Evolutionary conservation across 2,329 filamentous ascomycete genomes (phyloP).

Genomic region (Amphichorda felina): DNA sequence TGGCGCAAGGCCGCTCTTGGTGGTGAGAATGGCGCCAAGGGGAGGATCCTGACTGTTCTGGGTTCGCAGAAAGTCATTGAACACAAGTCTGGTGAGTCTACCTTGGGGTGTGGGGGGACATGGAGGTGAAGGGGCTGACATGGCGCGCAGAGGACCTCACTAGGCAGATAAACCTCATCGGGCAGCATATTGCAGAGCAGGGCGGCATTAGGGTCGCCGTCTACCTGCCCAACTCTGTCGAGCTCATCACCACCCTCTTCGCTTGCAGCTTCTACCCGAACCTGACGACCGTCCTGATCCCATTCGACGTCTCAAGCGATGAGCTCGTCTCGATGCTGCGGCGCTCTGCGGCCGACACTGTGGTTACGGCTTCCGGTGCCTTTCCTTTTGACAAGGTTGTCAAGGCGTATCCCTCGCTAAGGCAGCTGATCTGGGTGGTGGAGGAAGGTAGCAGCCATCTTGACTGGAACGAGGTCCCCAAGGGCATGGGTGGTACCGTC

Average conservation of each 20-base stretch:
- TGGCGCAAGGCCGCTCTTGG: conserved; percentile 64
- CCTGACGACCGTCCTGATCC: conserved; percentile 72
- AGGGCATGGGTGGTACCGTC: conserved; percentile 60
- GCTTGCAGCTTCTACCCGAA: conserved; percentile 78
- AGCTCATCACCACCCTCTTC: conserved; percentile 73
- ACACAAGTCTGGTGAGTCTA: conserved; percentile 46
- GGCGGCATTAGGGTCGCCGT: conserved; percentile 70
- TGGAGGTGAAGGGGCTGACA: conserved; percentile 1
- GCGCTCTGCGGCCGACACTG: conserved; percentile 62
- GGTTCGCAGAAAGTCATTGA: conserved; percentile 66
- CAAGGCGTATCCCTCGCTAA: conserved; percentile 57
- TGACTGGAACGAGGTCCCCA: conserved; percentile 86
- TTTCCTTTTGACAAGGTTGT: conserved; percentile 67
- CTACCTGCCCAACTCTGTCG: conserved; percentile 86
- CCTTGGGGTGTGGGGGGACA: background rate
- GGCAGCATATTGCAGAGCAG: conserved; percentile 60
- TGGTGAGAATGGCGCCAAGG: conserved; percentile 54
- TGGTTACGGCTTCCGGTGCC: conserved; percentile 78
- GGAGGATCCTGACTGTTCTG: conserved; percentile 66
- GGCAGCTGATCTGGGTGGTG: conserved; percentile 82
- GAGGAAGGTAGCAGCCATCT: conserved; percentile 84
- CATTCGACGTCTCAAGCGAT: conserved; percentile 64
- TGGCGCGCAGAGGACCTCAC: conserved; percentile 51
- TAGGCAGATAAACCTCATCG: conserved; percentile 78
- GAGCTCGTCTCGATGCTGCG: conserved; percentile 61